Evolutionary conservation across 441 rosid genomes (phyloP).

Genomic region (Hura crepitans): DNA sequence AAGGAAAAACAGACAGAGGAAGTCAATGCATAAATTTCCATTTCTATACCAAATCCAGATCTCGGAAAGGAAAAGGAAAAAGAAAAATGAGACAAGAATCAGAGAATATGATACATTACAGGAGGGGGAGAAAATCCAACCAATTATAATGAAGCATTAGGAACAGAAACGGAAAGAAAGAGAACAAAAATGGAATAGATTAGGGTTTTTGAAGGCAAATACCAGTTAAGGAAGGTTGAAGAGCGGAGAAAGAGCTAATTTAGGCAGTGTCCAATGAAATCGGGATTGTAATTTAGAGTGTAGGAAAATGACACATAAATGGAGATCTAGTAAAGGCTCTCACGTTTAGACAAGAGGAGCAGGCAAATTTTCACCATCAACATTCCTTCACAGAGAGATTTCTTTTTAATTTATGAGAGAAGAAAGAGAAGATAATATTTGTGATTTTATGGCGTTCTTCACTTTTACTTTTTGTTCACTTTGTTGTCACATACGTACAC

Average conservation of each 20-base stretch:
- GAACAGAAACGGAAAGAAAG: neutral
- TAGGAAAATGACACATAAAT: neutral
- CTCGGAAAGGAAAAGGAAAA: constrained; percentile 31
- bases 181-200: constrained; percentile 6
- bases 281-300: constrained; percentile 11
- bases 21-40: constrained; percentile 9
- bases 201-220: constrained; percentile 41
- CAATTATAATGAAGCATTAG: neutral
- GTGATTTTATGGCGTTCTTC: neutral
- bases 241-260: constrained; percentile 12
- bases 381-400: neutral
- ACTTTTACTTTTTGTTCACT: neutral
- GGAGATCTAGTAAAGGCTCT: constrained; percentile 7
- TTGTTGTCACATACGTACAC: neutral
- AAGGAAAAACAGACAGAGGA: constrained; percentile 6
- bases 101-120: neutral
- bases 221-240: constrained; percentile 31
- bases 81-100: constrained; percentile 23
- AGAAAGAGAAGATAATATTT: constrained; percentile 9
- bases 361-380: neutral
- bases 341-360: constrained; percentile 4
- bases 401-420: neutral
- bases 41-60: constrained; percentile 31
- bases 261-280: constrained; percentile 24
- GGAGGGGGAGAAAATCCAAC: constrained; percentile 2